Conservation (phyloP, 1,139 yeast species). For the Yamadazyma triangularis region DNA sequence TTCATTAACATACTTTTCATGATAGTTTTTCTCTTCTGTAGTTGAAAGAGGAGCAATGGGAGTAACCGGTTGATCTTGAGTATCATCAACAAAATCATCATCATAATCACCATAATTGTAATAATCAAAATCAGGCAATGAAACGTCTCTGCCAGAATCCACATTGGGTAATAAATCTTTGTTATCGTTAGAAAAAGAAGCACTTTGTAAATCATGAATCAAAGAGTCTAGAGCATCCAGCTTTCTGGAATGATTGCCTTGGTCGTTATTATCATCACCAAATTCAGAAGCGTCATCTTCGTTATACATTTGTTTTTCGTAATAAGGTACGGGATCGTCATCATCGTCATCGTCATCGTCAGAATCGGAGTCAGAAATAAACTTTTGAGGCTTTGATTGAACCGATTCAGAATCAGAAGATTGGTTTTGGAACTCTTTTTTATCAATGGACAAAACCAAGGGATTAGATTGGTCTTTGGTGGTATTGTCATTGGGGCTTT, state of each 20-base stretch:
- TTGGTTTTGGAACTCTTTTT: conserved; percentile 6
- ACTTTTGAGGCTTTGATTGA: no score
- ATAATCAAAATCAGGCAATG: conserved; percentile 25
- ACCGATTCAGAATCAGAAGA: neutral
- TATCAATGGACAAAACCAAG: conserved; percentile 14
- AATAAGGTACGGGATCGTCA: conserved; percentile 15
- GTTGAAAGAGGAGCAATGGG: conserved; percentile 27
- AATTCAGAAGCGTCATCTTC: conserved; percentile 2
- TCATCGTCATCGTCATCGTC: conserved; percentile 1
- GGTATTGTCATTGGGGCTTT: neutral
- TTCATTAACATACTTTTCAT: conserved; percentile 24
- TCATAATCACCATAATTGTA: conserved; percentile 11
- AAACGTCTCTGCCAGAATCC: conserved; percentile 13
- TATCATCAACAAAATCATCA: conserved; percentile 10
- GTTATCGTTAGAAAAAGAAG: conserved; percentile 13
- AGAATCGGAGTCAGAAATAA: no score
- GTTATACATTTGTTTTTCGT: conserved; percentile 8
- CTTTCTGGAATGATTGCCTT: neutral
- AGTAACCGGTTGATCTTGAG: conserved; percentile 13
- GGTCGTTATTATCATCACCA: conserved; percentile 2
- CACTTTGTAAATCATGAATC: conserved; percentile 30
- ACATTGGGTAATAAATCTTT: conserved; percentile 16
- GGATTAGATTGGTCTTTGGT: neutral
- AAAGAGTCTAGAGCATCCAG: conserved; percentile 31
- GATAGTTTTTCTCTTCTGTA: conserved; percentile 21